Base-by-base conservation (phyloP, 192 early-diverging fungal genomes). In the Entomortierella lignicola region DNA sequence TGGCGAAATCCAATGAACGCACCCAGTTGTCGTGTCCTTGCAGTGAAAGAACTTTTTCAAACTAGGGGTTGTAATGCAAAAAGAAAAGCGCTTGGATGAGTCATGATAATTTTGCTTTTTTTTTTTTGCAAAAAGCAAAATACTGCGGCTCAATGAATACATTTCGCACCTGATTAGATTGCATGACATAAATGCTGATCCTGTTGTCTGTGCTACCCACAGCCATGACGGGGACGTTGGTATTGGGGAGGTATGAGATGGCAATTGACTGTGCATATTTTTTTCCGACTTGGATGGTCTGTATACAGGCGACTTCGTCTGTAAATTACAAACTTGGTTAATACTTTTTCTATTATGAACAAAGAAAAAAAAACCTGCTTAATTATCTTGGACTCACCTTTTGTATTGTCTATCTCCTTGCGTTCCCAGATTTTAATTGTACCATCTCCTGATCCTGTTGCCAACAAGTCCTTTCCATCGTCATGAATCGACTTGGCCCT, bases 11-110 rank as follows among this genome's bases (percentile, higher is more conserved):
- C 56, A 98, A 59, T 11, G 91, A 88, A 13, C 95, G 89, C 25
- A 98, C 89, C 98, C 98, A 99, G 68, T 96, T 95, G 17, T 94
- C 92, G 81, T 99, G 98, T 4, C 98, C 98, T 39, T 90, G 86
- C 23, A 99, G 82, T 11, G 86, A 70, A 48, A 94, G 77, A 5
- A 83, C 73, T 54, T 88, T 84, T 13, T 67, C 66, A 83, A 98
- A 98, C 85, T 89, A 55, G 48, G 1, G 23, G 20, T 17, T 25
- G 13, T 29, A 39, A 15, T 17, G 56, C 2, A 60, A 17, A 26
- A 52, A 30, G 43, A 80, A 7, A 25, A 20, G 4, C 10, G 34
- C 10, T 4, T 4, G 34, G 4, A 10, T 51, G 55, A 71, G 34
- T 23, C 0, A 63, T 30, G 29, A 21, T 20, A 18, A 20, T 43